These are phyloP conservation scores for Neurospora cerealis DNA, from an alignment of 495 filamentous ascomycete species.

Conservation along the genomic window DNA sequence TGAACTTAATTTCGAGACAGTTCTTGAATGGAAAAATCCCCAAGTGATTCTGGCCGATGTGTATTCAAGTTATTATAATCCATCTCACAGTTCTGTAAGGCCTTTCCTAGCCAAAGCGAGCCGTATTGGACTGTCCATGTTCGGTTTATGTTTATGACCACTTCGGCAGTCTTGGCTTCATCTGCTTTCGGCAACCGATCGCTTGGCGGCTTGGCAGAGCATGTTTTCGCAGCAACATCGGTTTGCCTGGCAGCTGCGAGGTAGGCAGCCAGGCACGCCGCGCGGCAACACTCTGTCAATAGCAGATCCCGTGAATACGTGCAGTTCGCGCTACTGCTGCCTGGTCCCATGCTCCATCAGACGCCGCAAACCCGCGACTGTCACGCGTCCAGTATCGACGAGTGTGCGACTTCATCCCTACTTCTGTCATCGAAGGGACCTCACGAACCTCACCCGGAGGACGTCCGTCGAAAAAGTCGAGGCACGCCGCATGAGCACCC, in stretches of 20 bases:
- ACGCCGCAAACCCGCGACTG: neutral
- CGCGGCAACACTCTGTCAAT: constrained; percentile 1
- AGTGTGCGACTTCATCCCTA: neutral
- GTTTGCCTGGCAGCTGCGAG: neutral
- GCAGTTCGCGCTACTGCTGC: neutral
- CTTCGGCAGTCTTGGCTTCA: neutral
- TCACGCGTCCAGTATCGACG: neutral
- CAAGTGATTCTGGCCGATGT: too few species aligned
- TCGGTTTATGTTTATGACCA: too few species aligned
- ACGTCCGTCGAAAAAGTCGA: neutral
- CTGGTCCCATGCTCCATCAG: neutral
- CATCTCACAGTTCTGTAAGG: too few species aligned
- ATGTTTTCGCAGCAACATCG: neutral
- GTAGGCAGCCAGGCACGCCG: neutral
- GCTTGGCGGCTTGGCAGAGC: neutral
- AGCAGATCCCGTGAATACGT: neutral
- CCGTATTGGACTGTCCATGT: too few species aligned
- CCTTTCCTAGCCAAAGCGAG: too few species aligned
- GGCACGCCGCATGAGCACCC: constrained; percentile 1
- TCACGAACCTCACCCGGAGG: neutral
- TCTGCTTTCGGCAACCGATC: neutral
- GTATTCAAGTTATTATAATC: too few species aligned
- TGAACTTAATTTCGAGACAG: too few species aligned
- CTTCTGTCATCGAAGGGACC: neutral
- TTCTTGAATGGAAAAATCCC: too few species aligned